Percentiles rank a stretch among this genome's conserved stretches.
Evolutionary conservation across 2,329 filamentous ascomycete species (phyloP).

Genomic region (Aureobasidium namibiae): DNA sequence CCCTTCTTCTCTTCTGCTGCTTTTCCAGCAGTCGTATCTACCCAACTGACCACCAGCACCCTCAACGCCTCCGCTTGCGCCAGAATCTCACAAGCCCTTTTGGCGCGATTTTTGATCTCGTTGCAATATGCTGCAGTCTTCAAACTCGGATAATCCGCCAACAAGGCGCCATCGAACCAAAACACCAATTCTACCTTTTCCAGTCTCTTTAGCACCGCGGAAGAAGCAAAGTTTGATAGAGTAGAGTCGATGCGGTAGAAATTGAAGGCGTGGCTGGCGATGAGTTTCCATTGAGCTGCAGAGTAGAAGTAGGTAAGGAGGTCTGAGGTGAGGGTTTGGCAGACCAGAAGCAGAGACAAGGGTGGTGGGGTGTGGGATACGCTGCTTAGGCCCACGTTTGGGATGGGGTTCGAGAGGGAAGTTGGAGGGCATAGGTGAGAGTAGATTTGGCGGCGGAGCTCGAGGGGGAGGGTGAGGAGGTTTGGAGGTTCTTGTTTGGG

Average conservation of each 20-base stretch:
- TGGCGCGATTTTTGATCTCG: conserved; percentile 23
- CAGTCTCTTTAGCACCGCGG: conserved; percentile 18
- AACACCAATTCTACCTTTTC: conserved; percentile 26
- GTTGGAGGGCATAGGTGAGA: conserved; percentile 25
- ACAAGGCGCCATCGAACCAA: conserved; percentile 25
- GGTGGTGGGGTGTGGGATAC: conserved; percentile 24
- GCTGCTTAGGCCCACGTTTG: conserved; percentile 24
- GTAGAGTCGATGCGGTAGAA: conserved; percentile 29
- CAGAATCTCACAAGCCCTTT: conserved; percentile 24
- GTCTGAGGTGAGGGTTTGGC: conserved; percentile 22
- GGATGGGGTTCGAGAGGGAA: conserved; percentile 22
- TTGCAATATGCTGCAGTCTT: conserved; percentile 23
- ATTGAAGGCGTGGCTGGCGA: conserved; percentile 29
- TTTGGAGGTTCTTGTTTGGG: background rate
- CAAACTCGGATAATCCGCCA: conserved; percentile 26
- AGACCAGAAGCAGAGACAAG: conserved; percentile 20
- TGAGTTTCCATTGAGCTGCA: conserved; percentile 26
- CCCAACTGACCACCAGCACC: conserved; percentile 24
- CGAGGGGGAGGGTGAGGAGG: conserved; percentile 32
- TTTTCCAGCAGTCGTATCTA: conserved; percentile 23
- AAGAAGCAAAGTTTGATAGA: conserved; percentile 21
- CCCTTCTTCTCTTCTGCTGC: conserved; percentile 22
- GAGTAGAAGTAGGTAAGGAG: conserved; percentile 25
- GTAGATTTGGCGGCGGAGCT: conserved; percentile 38
- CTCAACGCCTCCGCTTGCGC: conserved; percentile 18